Evolutionary conservation across 257 asterid genomes (phyloP), one percentile per base, ranked within the genome.

Genomic region (Solanum tarijense): DNA sequence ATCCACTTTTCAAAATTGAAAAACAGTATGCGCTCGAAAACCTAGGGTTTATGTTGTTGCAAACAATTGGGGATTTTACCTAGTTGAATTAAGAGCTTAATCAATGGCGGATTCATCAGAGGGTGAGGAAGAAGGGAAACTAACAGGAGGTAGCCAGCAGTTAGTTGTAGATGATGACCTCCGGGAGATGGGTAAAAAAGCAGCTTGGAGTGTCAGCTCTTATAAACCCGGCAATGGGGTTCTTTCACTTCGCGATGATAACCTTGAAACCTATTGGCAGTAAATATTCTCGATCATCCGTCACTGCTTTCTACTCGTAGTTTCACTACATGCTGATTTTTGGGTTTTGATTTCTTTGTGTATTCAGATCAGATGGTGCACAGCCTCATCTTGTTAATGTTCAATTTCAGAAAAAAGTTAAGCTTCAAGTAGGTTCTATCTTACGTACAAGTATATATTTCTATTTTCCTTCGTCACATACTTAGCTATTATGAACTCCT

Each of bases 161-260:
- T 90, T 97, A 86, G 88, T 91, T 65, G 95, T 96, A 68, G 99
- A 95, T 11, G 98, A 90, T n/a, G 95, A 93, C 87, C 95, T 96
- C 48, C 94, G 98, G 0, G 98, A 97, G 87, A 97, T 97, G 99
- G 98, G 95, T 7, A 96, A 96, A 88, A 95, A 91, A 89, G 99
- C 98, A 20, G 98, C 98, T 71, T 97, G 99, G 98, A 97, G 98
- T 85, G 98, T 97, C 90, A 96, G 99, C 90, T 93, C 99, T 86
- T 97, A 94, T 92, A 97, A 97, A 92, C 98, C 98, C 2, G 99
- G 99, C 83, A 96, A 93, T 91, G 99, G 96, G n/a, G 95, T 94
- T 84, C 83, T 92, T 18, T 92, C 95, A 5, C 96, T 96, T 87
- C 98, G 98, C 4, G 99, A 96, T 58, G 96, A 95, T 91, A 96